These are phyloP conservation scores for Medicago arabica DNA, from an alignment of 306 rosid genomes.

Conservation along the genomic window DNA sequence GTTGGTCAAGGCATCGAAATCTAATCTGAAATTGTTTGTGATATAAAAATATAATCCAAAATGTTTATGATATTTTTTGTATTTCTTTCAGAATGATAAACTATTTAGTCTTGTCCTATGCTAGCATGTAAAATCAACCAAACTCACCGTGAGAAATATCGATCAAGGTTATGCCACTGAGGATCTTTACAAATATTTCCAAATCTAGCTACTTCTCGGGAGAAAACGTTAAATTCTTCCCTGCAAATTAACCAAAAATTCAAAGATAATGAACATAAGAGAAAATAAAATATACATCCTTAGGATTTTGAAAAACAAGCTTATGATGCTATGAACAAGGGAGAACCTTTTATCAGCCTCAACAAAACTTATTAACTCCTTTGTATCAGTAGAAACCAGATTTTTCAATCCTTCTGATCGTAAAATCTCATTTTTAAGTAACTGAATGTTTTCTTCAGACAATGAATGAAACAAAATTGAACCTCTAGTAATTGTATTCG, in stretches of 20 bases:
- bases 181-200: constrained; percentile 82
- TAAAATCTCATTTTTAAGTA: constrained; percentile 64
- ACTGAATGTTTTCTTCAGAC: constrained; percentile 77
- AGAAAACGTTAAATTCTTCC: constrained; percentile 52
- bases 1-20: constrained; percentile 52
- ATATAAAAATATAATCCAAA: constrained; percentile 50
- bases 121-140: constrained; percentile 12
- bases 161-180: constrained; percentile 81
- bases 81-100: constrained; percentile 11
- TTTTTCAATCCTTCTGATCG: constrained; percentile 69
- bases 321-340: constrained; percentile 26
- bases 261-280: constrained; percentile 32
- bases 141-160: constrained; percentile 71
- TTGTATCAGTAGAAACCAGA: constrained; percentile 72
- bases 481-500: constrained; percentile 82
- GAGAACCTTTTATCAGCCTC: constrained; percentile 88
- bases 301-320: constrained; percentile 1
- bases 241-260: constrained; percentile 43
- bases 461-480: constrained; percentile 70
- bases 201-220: constrained; percentile 77
- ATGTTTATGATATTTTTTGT: constrained; percentile 29
- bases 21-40: constrained; percentile 63
- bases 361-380: constrained; percentile 66
- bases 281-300: constrained; percentile 1
- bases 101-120: constrained; percentile 11